These are phyloP conservation scores for Manihot esculenta DNA, from an alignment of 441 rosid species.

Conservation along the genomic window DNA sequence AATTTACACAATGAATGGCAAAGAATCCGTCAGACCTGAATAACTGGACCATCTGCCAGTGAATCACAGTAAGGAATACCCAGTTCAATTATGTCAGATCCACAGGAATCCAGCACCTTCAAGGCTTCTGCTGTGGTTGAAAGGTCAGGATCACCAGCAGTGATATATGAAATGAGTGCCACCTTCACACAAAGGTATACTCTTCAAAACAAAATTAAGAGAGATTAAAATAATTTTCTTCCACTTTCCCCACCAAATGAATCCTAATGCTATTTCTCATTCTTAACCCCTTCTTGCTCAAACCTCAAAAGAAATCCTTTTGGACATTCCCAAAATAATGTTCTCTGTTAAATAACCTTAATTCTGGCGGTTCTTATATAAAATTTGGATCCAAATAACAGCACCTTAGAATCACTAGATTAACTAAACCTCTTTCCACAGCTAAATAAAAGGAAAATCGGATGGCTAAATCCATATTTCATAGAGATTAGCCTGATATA, in stretches of 20 bases:
- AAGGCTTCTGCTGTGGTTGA: slow-evolving; percentile 87
- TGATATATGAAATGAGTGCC: slow-evolving; percentile 87
- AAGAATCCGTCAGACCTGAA: slow-evolving; percentile 57
- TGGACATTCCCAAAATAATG: neutral
- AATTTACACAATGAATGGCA: neutral
- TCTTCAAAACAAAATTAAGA: slow-evolving; percentile 17
- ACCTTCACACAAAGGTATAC: slow-evolving; percentile 48
- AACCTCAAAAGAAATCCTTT: neutral
- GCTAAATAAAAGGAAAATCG: neutral
- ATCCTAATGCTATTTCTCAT: neutral
- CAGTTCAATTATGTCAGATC: slow-evolving; percentile 90
- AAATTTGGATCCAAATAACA: neutral
- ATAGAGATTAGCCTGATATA: neutral
- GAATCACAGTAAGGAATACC: slow-evolving; percentile 98
- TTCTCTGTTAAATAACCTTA: neutral
- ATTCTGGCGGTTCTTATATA: neutral
- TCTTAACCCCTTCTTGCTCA: too few relatives aligned
- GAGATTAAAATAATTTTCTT: neutral
- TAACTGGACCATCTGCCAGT: slow-evolving; percentile 94
- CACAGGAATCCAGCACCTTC: slow-evolving; percentile 82
- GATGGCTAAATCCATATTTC: neutral
- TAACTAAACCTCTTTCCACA: neutral
- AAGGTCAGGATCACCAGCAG: slow-evolving; percentile 97
- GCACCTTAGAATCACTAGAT: slow-evolving; percentile 1
- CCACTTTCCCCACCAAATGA: neutral